These are phyloP conservation scores for Globisporangium viniferum DNA, from an alignment of 352 stramenopile genomes.

Conservation along the genomic window DNA sequence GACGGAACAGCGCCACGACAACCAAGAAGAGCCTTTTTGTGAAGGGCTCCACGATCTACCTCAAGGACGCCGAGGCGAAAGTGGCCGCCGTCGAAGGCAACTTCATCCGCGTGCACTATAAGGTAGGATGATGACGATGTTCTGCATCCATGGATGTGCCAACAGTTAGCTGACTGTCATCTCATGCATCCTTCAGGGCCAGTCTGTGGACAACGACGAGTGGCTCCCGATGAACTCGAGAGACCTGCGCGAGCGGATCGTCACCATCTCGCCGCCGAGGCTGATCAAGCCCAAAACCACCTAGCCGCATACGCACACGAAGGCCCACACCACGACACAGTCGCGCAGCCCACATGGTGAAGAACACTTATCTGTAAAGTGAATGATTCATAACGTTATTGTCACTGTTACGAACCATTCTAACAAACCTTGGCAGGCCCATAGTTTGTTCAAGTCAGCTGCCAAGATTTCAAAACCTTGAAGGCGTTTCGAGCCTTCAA, in stretches of 20 bases:
- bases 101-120: slow-evolving; percentile 79
- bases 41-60: slow-evolving; percentile 65
- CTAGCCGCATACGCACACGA: background rate
- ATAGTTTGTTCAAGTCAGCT: too few species aligned
- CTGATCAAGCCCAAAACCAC: slow-evolving; percentile 20
- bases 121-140: slow-evolving; percentile 28
- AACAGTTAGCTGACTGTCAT: background rate
- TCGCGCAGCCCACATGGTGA: too few species aligned
- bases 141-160: background rate
- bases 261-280: slow-evolving; percentile 29
- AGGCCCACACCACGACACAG: too few species aligned
- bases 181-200: slow-evolving; percentile 28
- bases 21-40: slow-evolving; percentile 42
- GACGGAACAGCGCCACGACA: slow-evolving; percentile 20
- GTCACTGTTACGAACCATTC: too few species aligned
- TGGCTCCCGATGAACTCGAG: slow-evolving; percentile 56
- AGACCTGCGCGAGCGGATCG: slow-evolving; percentile 42
- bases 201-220: slow-evolving; percentile 65
- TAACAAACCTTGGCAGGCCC: too few species aligned
- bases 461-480: too few species aligned
- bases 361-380: too few species aligned
- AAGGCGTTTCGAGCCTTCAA: too few species aligned
- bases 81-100: slow-evolving; percentile 68
- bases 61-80: slow-evolving; percentile 63
- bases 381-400: too few species aligned